phyloP scores from a whole-genome alignment of 495 filamentous ascomycete species.

The Amniculicola lignicola region DNA sequence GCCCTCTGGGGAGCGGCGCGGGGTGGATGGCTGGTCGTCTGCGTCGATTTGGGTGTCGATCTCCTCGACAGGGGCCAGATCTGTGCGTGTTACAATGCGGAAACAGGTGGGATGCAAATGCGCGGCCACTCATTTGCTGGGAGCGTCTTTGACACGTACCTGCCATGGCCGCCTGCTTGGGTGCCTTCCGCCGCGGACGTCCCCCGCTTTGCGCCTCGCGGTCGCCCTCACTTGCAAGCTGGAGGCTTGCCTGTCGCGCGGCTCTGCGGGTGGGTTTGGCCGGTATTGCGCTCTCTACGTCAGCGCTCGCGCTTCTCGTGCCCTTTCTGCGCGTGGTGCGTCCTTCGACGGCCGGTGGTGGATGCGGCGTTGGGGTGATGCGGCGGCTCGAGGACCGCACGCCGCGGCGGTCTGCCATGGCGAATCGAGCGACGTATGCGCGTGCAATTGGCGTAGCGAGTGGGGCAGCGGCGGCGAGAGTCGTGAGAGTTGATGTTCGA shows the following conservation, averaged over 20 bases:
- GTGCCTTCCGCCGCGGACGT: conserved; percentile 11
- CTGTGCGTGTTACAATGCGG: too few relatives aligned
- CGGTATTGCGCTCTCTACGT: conserved; percentile 32
- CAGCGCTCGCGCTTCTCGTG: conserved; percentile 46
- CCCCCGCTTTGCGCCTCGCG: conserved; percentile 15
- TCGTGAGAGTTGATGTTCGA: too few relatives aligned
- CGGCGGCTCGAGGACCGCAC: conserved; percentile 28
- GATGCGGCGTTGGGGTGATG: conserved; percentile 23
- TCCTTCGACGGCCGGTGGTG: conserved; percentile 28
- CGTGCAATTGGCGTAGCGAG: not conserved
- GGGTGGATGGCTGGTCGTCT: conserved; percentile 14
- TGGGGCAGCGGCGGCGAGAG: too few relatives aligned
- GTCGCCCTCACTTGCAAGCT: conserved; percentile 27
- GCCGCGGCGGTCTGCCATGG: conserved; percentile 38
- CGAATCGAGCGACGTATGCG: not conserved
- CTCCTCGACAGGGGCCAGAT: conserved; percentile 31
- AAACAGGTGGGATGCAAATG: too few relatives aligned
- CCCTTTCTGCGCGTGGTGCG: conserved; percentile 21
- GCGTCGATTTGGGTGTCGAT: conserved; percentile 8
- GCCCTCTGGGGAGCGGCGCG: not conserved
- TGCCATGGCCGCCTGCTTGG: not conserved
- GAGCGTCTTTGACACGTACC: too few relatives aligned
- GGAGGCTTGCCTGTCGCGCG: conserved; percentile 39
- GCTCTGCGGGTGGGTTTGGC: conserved; percentile 23
- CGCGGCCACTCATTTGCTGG: too few relatives aligned